Base-by-base conservation (phyloP, 345 rosid genomes). In the Rubroshorea leprosula region DNA sequence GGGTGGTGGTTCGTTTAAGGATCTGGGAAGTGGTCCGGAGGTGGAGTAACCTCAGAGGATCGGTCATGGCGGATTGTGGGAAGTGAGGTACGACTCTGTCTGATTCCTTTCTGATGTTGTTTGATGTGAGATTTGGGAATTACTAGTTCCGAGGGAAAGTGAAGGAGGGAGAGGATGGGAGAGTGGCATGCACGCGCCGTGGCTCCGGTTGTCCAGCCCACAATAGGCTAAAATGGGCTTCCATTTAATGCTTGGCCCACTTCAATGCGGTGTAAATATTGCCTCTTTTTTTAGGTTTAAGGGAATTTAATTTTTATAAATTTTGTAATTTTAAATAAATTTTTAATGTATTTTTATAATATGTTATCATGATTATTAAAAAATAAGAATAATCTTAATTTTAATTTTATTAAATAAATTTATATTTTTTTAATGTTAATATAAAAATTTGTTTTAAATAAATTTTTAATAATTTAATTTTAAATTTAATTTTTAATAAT, bases 21-120 rank as follows among this genome's bases (percentile, higher is more conserved):
- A 89, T 69, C 69, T 80, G 76, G 5, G 83, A 23, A 49, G 99
- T 83, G 58, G 83, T 74, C 8, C 95, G 81, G 59, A 89, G 79
- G 58, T 82, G 78, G 63, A 49, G 65, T 62, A 73, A 70, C 58
- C 51, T 72, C 64, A 52, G 80, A 56, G 74, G 86, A 72, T 86
- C 88, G 68, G 83, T 75, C 98, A 92, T 86, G 57, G 78, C 80
- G 50, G 60, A 3, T 61, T 57, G 23, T 43, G 55, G 54, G 18
- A 56, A 27, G 29, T 26, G 47, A 39, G 12, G 31, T 3, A 27
- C 12, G 12, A 6, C 12, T 1, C 7, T 10, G 41, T 35, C 41
- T 35, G 41, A 2, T 35, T 35, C 31, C 8, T 27, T 27, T 27
- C 8, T 27, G 4, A 4, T 27, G 4, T 35, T 35, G 7, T 8